Base-by-base conservation (phyloP, 441 rosid species). In the Croton setiger region DNA sequence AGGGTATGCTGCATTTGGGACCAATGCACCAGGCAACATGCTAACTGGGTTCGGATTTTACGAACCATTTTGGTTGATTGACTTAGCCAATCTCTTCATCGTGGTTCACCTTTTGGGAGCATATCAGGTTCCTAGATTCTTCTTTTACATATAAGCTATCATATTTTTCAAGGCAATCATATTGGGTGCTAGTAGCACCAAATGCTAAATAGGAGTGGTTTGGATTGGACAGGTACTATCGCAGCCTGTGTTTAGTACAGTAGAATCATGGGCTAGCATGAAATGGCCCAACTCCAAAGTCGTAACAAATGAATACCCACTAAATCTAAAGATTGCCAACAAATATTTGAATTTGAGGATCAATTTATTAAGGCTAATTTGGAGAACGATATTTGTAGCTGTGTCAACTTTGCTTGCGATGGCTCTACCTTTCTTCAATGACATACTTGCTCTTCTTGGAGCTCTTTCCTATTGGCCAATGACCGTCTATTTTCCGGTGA, bases 341-440 rank as follows among this genome's bases (percentile, higher is more conserved):
- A 65, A 57, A 1, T 17, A 49, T 15, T 57, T 63, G 8, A 35
- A 27, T n/a, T 55, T 62, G 2, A 60, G 61, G 23, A 2, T 76
- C 7, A 72, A 78, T 68, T 47, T 69, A 39, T 60, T 78, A n/a
- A 78, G 78, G 79, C 47, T 78, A 13, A 36, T 52, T n/a, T 76
- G 79, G 77, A 79, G 82, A 66, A 74, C 81, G 11, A 14, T 8
- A 9, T 76, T 71, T 39, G 82, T 79, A 23, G 62, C 64, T 21
- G 4, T 59, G 9, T 52, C 58, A 23, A 72, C 81, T 15, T 14
- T 76, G 14, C 5, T 81, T 37, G 69, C 84, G 14, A 75, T 75
- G 80, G 64, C 66, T 7, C 18, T 81, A 1, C 84, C 80, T 1
- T 78, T 81, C 74, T 81, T 78, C 66, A 73, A 81, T 37, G 80